Percentiles rank a stretch among this genome's conserved stretches.
phyloP scores from a whole-genome alignment of 306 rosid genomes.

The Luffa acutangula region DNA sequence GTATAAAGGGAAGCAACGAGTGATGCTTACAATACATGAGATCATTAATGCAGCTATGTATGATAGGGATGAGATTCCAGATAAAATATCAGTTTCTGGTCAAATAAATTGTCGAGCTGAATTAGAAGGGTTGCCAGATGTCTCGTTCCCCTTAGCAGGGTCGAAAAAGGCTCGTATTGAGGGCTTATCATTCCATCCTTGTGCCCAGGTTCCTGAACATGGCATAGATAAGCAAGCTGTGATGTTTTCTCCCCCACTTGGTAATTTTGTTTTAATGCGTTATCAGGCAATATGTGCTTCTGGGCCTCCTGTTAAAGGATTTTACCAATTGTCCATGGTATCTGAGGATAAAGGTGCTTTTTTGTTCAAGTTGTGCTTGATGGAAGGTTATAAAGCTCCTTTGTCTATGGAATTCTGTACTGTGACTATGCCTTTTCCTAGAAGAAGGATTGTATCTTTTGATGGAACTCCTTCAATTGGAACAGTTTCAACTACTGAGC shows the following conservation, averaged over 20 bases:
- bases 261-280: slow-evolving; percentile 79
- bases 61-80: slow-evolving; percentile 91
- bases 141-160: slow-evolving; percentile 75
- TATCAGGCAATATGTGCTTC: slow-evolving; percentile 62
- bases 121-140: slow-evolving; percentile 90
- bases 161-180: slow-evolving; percentile 38
- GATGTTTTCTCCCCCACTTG: slow-evolving; percentile 90
- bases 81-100: slow-evolving; percentile 72
- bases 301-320: slow-evolving; percentile 84
- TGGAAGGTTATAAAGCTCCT: slow-evolving; percentile 93
- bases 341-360: slow-evolving; percentile 98
- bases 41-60: slow-evolving; percentile 75
- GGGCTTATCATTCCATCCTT: slow-evolving; percentile 77
- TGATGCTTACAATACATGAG: slow-evolving; percentile 69
- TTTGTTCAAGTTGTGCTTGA: slow-evolving; percentile 66
- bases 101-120: slow-evolving; percentile 91
- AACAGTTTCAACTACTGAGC: slow-evolving; percentile 77
- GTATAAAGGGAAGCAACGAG: slow-evolving; percentile 78
- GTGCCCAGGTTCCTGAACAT: slow-evolving; percentile 80
- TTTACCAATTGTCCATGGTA: slow-evolving; percentile 93
- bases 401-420: slow-evolving; percentile 83
- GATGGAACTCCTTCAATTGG: slow-evolving; percentile 95
- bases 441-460: slow-evolving; percentile 71
- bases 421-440: slow-evolving; percentile 81
- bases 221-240: slow-evolving; percentile 76